phyloP scores from a whole-genome alignment of 352 stramenopile genomes.

The Globisporangium viniferum region DNA sequence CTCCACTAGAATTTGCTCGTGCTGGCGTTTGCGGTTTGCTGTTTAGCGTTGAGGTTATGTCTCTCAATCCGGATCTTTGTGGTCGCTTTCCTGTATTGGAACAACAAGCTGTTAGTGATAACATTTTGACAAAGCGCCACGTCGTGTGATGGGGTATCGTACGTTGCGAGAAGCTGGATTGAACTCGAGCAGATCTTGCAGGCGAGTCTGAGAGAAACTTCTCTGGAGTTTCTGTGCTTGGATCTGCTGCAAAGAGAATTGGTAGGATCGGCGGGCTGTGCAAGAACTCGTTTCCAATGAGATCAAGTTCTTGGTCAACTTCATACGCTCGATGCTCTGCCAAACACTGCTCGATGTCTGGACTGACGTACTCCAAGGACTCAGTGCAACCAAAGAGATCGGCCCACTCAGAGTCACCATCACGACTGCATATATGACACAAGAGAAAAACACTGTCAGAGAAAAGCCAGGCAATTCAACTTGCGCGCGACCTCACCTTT shows the following conservation, averaged over 20 bases:
- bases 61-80: constrained; percentile 1
- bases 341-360: constrained; percentile 52
- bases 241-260: background rate
- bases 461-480: background rate
- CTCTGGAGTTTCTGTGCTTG: background rate
- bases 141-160: background rate
- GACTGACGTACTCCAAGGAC: constrained; percentile 62
- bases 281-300: constrained; percentile 61
- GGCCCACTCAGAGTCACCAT: constrained; percentile 40
- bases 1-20: background rate
- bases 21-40: background rate
- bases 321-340: constrained; percentile 27
- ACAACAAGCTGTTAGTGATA: background rate
- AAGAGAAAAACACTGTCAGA: constrained; percentile 2
- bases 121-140: background rate
- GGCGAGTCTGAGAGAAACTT: constrained; percentile 1
- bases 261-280: constrained; percentile 36
- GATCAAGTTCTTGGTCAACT: constrained; percentile 63
- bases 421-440: constrained; percentile 15
- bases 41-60: constrained; percentile 6
- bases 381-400: constrained; percentile 44
- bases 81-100: background rate
- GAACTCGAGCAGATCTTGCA: background rate
- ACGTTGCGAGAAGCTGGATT: constrained; percentile 1
- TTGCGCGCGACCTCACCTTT: background rate